Base-by-base conservation (phyloP, 352 stramenopile species). In the Phytophthora rubi region DNA sequence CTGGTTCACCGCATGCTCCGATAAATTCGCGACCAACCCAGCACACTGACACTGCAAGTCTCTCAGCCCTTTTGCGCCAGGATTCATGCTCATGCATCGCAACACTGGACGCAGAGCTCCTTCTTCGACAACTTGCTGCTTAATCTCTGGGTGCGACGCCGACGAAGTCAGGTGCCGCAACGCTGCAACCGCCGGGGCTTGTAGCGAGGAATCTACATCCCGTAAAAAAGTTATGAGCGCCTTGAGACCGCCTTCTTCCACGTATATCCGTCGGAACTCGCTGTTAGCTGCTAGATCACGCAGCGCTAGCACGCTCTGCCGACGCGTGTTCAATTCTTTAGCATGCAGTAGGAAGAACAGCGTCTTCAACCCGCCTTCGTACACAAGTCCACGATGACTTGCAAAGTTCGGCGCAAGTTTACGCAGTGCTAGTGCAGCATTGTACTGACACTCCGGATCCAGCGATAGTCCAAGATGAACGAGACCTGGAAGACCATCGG, bases 371-470 rank as follows among this genome's bases (percentile, higher is more conserved):
- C 91, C 97, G 12, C 93, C 92, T 56, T 92, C 84, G 48, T 95
- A 89, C 35, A 98, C 83, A 57, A 98, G 80, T 6, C 85, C 79
- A 5, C 80, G 70, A 63, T 99, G 97, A 52, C 93, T 97, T 7
- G 82, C 80, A 51, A 95, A 85, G 69, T 98, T 98, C 6, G 93
- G 90, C 10, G 90, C 89, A 9, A 99, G 82, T 76, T 99, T 99
- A 8, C 96, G 92, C 61, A 99, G 92, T 13, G 88, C 90, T n/a
- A 99, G 73, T 4, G 95, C 91, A 2, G 94, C 90, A 71, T 98
- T 96, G 72, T 99, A 99, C 73, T 98, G 91, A 63, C 95, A 99
- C 76, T 99, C 95, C 16, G 81, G 57, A 63, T 99, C 97, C 26
- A 93, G 73, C 45, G 82, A 95, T 7, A 95, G 72, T 6, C 91